phyloP scores from a whole-genome alignment of 805 yeast species.

The Zygosaccharomyces lentus region DNA sequence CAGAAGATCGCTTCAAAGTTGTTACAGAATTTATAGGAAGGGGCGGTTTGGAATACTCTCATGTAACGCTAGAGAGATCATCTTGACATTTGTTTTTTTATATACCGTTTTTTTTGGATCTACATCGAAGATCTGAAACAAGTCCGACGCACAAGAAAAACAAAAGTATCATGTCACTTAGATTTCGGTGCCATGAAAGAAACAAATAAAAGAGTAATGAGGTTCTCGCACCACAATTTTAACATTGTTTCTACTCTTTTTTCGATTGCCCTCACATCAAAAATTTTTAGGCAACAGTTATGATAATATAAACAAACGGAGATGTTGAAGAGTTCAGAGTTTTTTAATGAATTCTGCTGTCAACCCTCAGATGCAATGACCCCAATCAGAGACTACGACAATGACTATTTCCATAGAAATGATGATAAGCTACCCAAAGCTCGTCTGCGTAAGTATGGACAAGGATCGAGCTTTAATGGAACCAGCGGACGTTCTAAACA shows the following conservation, averaged over 20 bases:
- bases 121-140: constrained; percentile 14
- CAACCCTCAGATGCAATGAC: constrained; percentile 28
- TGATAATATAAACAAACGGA: not conserved
- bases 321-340: constrained; percentile 31
- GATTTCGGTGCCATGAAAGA: not conserved
- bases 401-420: constrained; percentile 29
- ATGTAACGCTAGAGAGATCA: constrained; percentile 9
- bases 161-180: not conserved
- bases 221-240: not conserved
- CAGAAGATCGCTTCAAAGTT: constrained; percentile 63
- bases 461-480: not conserved
- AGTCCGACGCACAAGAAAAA: constrained; percentile 1
- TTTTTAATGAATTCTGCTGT: constrained; percentile 22
- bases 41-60: constrained; percentile 65
- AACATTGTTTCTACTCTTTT: not conserved
- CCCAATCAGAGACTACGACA: constrained; percentile 31
- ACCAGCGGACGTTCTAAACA: not conserved
- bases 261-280: not conserved
- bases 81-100: not conserved
- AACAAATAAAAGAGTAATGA: constrained; percentile 2
- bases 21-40: constrained; percentile 80
- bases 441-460: constrained; percentile 6
- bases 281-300: not conserved
- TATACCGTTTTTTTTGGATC: not conserved
- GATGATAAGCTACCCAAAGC: constrained; percentile 24